A percentile compares a stretch with the other conserved stretches of the same genome.
These are phyloP conservation scores for Kwoniella heveanensis DNA, from an alignment of 768 basidiomycete genomes.

Conservation along the genomic window DNA sequence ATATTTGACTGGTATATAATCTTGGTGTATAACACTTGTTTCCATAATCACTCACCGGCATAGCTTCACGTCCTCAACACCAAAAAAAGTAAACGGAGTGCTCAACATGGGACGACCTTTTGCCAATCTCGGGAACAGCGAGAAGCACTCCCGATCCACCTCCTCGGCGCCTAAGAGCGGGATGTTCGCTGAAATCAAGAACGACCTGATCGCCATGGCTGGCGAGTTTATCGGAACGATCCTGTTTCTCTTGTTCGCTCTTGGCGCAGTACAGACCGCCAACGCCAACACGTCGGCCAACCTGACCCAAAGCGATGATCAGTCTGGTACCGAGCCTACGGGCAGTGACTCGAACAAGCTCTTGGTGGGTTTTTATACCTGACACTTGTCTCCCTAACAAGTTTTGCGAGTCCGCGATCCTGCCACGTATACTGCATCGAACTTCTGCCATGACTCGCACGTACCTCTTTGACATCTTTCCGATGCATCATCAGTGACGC, in stretches of 20 bases:
- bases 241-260: conserved; percentile 47
- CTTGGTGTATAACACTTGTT: too few species aligned
- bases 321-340: conserved; percentile 7
- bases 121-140: not conserved
- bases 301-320: not conserved
- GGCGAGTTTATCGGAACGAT: conserved; percentile 51
- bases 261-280: conserved; percentile 46
- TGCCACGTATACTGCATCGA: too few species aligned
- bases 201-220: conserved; percentile 21
- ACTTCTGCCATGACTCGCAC: too few species aligned
- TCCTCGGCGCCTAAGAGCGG: not conserved
- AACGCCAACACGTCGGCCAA: conserved; percentile 31
- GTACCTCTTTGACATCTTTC: too few species aligned
- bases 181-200: conserved; percentile 16
- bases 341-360: conserved; percentile 22
- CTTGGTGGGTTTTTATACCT: conserved; percentile 18
- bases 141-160: not conserved
- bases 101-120: conserved; percentile 8
- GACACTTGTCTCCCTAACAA: too few species aligned
- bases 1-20: too few species aligned
- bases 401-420: too few species aligned
- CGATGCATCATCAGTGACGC: too few species aligned
- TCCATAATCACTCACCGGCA: too few species aligned
- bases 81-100: too few species aligned
- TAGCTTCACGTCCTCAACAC: too few species aligned